These are phyloP conservation scores for Boletus bicolor DNA, from an alignment of 768 basidiomycete species.

Conservation along the genomic window DNA sequence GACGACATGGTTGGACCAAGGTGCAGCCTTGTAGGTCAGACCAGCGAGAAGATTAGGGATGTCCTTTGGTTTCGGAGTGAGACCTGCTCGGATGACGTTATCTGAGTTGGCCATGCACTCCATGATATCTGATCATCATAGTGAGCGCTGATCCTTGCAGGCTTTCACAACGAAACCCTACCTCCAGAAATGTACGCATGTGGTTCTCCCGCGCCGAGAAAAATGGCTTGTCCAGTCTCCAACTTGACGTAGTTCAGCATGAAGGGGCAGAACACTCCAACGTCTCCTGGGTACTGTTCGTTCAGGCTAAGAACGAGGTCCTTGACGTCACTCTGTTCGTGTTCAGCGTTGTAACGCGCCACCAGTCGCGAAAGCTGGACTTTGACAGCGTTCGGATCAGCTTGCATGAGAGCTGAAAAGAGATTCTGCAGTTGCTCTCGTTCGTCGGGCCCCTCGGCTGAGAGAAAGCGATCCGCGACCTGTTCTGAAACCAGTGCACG, in stretches of 20 bases:
- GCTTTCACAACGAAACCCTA: constrained; percentile 33
- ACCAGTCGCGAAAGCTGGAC: constrained; percentile 56
- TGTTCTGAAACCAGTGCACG: constrained; percentile 60
- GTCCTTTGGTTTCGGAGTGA: constrained; percentile 95
- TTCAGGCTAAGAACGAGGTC: constrained; percentile 63
- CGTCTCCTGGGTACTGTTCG: constrained; percentile 83
- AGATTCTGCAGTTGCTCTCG: constrained; percentile 62
- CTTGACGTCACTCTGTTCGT: constrained; percentile 45
- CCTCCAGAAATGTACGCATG: constrained; percentile 96
- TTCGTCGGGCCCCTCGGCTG: constrained; percentile 33
- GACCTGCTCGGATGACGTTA: constrained; percentile 97
- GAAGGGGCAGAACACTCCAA: constrained; percentile 91
- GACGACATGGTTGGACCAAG: constrained; percentile 68
- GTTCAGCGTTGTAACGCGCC: constrained; percentile 52
- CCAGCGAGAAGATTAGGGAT: constrained; percentile 84
- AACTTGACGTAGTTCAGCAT: constrained; percentile 83
- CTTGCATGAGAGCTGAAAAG: constrained; percentile 83
- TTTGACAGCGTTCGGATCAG: constrained; percentile 51
- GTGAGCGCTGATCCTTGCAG: not conserved
- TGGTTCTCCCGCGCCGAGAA: constrained; percentile 93
- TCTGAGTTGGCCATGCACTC: constrained; percentile 99
- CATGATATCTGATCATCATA: constrained; percentile 70
- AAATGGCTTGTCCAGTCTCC: constrained; percentile 84
- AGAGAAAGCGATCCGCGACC: constrained; percentile 52
- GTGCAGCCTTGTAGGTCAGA: constrained; percentile 79